Evolutionary conservation across 1,284 basidiomycete species (phyloP), one percentile per base, ranked within the genome.

Genomic region (Melampsora americana): DNA sequence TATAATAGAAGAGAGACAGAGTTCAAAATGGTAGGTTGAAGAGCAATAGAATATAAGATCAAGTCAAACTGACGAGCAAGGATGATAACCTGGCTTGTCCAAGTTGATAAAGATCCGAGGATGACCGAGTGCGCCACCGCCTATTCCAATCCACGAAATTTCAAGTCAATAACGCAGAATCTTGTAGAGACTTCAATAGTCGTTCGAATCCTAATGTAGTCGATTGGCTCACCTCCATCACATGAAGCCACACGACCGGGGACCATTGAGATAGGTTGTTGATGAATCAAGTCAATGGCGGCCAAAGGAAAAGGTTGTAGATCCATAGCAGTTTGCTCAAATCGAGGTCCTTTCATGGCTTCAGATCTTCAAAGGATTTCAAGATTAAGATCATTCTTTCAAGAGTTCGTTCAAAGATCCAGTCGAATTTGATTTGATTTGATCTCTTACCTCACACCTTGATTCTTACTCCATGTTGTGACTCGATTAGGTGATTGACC

Each of bases 81-180:
- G 74, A 78, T 82, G 81, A 23, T 80, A 78, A 2, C 81, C 81
- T 6, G 81, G 80, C 77, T 81, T 81, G 71, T 82, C 94, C 82
- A 97, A 84, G 86, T 97, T 98, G 84, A 98, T 95, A 83, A 88
- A 98, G 79, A 98, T 90, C 86, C 93, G 94, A 18, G 95, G 95
- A 83, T 99, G 95, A 64, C 95, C 95, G 44, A 99, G 87, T 66
- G 95, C 88, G n/a, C 95, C 95, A 83, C 89, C 90, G 84, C 95
- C 95, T 98, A 79, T 16, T 30, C n/a, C 20, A 5, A 35, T 14
- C 26, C 0, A 5, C 18, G 9, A 62, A 5, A 28, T 44, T 26
- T 16, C 20, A 12, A n/a, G 18, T 30, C 26, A 42, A 14, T 35
- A 1, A 11, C 20, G 23, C n/a, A 46, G 48, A 32, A 18, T 18